Evolutionary conservation across 148 eudicot genomes (phyloP), one percentile per base, ranked within the genome.

Genomic region (Rhododendron molle): DNA sequence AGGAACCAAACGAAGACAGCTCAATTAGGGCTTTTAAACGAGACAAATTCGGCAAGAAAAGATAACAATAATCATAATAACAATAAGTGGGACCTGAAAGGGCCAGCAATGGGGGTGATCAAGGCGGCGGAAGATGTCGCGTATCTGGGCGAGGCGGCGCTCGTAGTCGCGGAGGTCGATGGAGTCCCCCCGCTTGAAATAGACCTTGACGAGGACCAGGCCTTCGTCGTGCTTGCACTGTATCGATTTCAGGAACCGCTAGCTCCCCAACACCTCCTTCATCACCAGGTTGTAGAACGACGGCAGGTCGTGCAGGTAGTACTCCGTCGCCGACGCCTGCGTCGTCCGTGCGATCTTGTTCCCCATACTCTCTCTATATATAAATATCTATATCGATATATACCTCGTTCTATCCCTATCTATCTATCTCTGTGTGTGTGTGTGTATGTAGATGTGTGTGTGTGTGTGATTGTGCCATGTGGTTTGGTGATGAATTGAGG

Each of bases 141-240:
- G 93, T 60, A 95, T 92, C 18, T 78, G 87, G 26, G 84, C 81
- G 44, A 97, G 93, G 0, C 96, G 90, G 3, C 94, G 93, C 89
- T 95, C 97, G 84, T 96, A 91, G 0, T 94, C 98, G 2, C 95
- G 88, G 10, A 97, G 90, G 88, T 95, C 98, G 86, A 97, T 93
- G 40, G 92, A 92, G 83, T 96, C 99, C 3, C 98, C 98, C 12
- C 99, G 89, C 85, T 95, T 97, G 91, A 97, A 95, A 90, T 95
- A 97, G 2, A 97, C 98, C 84, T 95, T 97, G 46, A 97, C 98
- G 67, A 95, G 87, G 77, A 93, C 98, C 78, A 95, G 90, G 20
- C 98, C 98, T 86, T 95, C 98, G 79, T 97, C 98, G 82, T 97
- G 98, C 89, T 97, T 97, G 81, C 99, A 97, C 87, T 89, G 92